Conservation (phyloP, 768 basidiomycete species). For the Lenzites betulinus region DNA sequence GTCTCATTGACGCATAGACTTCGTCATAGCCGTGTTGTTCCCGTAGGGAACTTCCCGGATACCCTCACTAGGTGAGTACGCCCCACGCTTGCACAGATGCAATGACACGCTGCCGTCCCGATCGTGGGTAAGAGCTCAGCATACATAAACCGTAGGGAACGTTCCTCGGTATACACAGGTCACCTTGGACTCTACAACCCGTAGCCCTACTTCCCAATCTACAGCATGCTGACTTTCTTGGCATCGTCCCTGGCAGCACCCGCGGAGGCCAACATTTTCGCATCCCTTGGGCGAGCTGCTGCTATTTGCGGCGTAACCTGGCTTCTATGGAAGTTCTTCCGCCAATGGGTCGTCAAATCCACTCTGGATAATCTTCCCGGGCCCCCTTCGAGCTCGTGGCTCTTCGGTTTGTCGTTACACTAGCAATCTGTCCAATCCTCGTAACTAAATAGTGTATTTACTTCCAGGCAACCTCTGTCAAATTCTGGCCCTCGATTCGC, state of each 20-base stretch:
- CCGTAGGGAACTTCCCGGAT: too few relatives aligned
- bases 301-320: neutral
- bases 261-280: neutral
- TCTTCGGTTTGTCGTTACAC: constrained; percentile 13
- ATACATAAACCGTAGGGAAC: too few relatives aligned
- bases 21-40: too few relatives aligned
- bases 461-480: constrained; percentile 18
- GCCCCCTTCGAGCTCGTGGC: constrained; percentile 12
- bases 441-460: neutral
- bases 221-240: neutral
- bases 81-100: neutral
- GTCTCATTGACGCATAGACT: too few relatives aligned
- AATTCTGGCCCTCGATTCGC: constrained; percentile 4
- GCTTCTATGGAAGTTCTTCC: constrained; percentile 3
- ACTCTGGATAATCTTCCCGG: constrained; percentile 25
- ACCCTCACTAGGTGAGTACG: too few relatives aligned
- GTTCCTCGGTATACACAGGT: too few relatives aligned
- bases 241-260: too few relatives aligned
- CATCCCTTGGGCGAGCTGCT: neutral
- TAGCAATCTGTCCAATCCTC: too few relatives aligned
- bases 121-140: too few relatives aligned
- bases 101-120: too few relatives aligned
- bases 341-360: constrained; percentile 2
- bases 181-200: too few relatives aligned
- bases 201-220: neutral